These are phyloP conservation scores for Telopea speciosissima DNA, from an alignment of 177 flowering plant species.

Conservation along the genomic window DNA sequence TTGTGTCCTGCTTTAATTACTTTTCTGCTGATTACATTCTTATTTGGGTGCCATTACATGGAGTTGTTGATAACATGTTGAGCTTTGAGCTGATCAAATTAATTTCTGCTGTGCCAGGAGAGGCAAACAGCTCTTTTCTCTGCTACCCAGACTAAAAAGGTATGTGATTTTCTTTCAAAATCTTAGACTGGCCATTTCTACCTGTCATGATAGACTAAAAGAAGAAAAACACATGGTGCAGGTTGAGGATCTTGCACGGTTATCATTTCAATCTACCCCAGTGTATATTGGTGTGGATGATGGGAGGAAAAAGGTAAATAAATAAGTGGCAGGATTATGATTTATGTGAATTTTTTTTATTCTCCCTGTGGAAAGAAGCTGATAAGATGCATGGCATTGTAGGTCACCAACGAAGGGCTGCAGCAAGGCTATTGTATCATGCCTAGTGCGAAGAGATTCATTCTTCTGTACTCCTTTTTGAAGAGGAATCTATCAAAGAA, in stretches of 20 bases:
- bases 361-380: neutral
- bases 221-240: slow-evolving; percentile 21
- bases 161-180: slow-evolving; percentile 17
- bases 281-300: slow-evolving; percentile 90
- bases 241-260: slow-evolving; percentile 92
- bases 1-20: neutral
- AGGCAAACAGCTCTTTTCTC: slow-evolving; percentile 94
- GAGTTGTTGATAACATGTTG: neutral
- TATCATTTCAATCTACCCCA: slow-evolving; percentile 72
- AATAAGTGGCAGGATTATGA: neutral
- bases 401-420: slow-evolving; percentile 90
- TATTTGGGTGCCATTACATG: neutral
- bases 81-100: neutral
- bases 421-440: slow-evolving; percentile 89
- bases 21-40: neutral
- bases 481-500: slow-evolving; percentile 79
- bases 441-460: slow-evolving; percentile 70
- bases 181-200: neutral
- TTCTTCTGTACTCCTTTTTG: slow-evolving; percentile 77
- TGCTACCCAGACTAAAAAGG: slow-evolving; percentile 95
- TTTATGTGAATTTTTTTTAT: neutral
- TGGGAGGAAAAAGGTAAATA: slow-evolving; percentile 69
- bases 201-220: slow-evolving; percentile 3
- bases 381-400: slow-evolving; percentile 11
- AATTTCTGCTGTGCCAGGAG: slow-evolving; percentile 22